Percentiles rank a stretch among this genome's conserved stretches.
phyloP scores from a whole-genome alignment of 129 eudicot genomes.

The Logfia minima region DNA sequence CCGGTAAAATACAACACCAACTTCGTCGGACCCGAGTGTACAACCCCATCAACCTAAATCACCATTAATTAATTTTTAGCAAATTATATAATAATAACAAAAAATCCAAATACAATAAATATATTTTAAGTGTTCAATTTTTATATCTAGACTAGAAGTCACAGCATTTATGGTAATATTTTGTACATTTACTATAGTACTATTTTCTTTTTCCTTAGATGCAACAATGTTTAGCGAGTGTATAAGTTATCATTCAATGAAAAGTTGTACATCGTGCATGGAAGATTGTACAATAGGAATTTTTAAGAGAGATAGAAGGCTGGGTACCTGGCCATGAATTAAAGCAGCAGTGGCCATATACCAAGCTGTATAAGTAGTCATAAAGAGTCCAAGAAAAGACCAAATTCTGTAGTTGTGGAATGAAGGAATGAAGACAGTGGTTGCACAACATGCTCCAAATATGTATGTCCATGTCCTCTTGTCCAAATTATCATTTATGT shows the following conservation, averaged over 20 bases:
- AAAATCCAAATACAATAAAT: background rate
- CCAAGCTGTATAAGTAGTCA: conserved; percentile 99
- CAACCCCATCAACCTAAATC: conserved; percentile 60
- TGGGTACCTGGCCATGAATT: conserved; percentile 79
- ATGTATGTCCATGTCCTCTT: conserved; percentile 99
- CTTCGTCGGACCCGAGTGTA: conserved; percentile 73
- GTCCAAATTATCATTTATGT: conserved; percentile 88
- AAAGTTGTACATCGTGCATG: conserved; percentile 14
- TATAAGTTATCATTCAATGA: background rate
- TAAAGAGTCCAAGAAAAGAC: conserved; percentile 94
- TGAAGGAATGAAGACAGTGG: conserved; percentile 94
- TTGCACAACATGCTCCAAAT: conserved; percentile 99
- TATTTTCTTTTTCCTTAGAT: too few relatives aligned
- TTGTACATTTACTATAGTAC: too few relatives aligned
- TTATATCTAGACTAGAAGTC: too few relatives aligned
- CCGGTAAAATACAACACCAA: conserved; percentile 93
- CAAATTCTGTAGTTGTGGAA: conserved; percentile 96
- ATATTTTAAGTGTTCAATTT: too few relatives aligned
- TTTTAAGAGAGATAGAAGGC: background rate
- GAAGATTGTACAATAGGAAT: background rate
- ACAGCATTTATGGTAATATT: too few relatives aligned
- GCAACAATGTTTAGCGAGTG: background rate
- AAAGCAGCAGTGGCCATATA: conserved; percentile 77
- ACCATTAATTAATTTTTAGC: background rate
- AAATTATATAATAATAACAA: background rate